These are phyloP conservation scores for Paraphaeosphaeria sporulosa DNA, from an alignment of 2,329 filamentous ascomycete species.

Conservation along the genomic window DNA sequence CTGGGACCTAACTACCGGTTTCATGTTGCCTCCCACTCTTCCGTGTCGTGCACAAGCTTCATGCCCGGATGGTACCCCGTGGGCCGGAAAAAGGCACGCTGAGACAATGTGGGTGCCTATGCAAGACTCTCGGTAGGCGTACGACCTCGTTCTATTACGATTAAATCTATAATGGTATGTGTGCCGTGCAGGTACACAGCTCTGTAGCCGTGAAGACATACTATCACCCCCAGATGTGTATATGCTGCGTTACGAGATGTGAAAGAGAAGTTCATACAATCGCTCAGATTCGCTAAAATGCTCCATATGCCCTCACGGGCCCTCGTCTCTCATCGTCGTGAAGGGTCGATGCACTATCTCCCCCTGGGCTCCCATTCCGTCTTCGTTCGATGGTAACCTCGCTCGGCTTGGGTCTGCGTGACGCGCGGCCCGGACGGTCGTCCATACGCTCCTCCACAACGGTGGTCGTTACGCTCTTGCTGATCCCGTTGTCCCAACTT, in stretches of 20 bases:
- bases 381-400: background rate
- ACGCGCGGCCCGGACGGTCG: slow-evolving; percentile 9
- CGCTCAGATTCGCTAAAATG: background rate
- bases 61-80: no score
- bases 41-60: no score
- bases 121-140: no score
- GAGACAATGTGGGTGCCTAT: no score
- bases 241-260: background rate
- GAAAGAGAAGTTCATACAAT: background rate
- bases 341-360: slow-evolving; percentile 7
- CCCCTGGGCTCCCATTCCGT: slow-evolving; percentile 6
- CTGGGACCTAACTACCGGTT: no score
- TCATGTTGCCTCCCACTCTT: no score
- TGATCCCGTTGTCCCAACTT: slow-evolving; percentile 23
- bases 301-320: background rate
- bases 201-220: background rate
- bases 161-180: background rate
- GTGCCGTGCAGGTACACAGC: background rate
- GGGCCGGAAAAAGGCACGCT: no score
- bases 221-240: background rate
- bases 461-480: slow-evolving; percentile 28
- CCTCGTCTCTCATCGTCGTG: background rate
- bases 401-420: background rate
- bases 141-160: no score
- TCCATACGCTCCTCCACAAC: slow-evolving; percentile 26